Evolutionary conservation across 2,329 filamentous ascomycete species (phyloP).

Genomic region (Pseudogymnoascus sp.): DNA sequence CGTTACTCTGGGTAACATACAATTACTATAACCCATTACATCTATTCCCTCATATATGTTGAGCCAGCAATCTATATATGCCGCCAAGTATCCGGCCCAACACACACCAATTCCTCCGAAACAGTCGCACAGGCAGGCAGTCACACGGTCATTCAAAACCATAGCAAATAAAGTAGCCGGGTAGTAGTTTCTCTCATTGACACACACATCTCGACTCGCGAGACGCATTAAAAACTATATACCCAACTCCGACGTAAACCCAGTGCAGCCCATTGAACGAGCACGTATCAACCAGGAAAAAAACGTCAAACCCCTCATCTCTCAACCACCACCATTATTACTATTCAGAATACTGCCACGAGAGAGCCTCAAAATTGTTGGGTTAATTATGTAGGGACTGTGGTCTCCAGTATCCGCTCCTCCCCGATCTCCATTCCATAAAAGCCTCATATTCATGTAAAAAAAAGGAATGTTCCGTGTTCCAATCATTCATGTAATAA

Average conservation of each 20-base stretch:
- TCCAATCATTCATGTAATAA: constrained; percentile 2
- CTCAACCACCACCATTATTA: constrained; percentile 2
- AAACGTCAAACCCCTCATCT: background rate
- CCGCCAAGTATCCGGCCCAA: background rate
- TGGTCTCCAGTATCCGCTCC: constrained; percentile 1
- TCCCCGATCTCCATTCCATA: background rate
- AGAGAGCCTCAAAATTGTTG: constrained; percentile 2
- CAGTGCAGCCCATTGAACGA: background rate
- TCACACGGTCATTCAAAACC: background rate
- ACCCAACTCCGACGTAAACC: constrained; percentile 3
- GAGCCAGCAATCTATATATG: background rate
- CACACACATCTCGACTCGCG: background rate
- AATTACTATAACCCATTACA: background rate
- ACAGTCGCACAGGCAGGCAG: background rate
- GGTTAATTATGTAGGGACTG: constrained; percentile 3
- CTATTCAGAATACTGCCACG: constrained; percentile 5
- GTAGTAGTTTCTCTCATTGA: constrained; percentile 1
- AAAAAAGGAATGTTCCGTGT: background rate
- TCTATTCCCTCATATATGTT: background rate
- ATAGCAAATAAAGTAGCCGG: background rate
- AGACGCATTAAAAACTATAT: background rate
- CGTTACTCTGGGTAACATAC: background rate
- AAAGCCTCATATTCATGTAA: background rate
- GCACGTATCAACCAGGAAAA: background rate
- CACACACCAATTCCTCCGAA: background rate